Evolutionary conservation across 1,139 yeast genomes (phyloP).

Genomic region (Candida smagusa): DNA sequence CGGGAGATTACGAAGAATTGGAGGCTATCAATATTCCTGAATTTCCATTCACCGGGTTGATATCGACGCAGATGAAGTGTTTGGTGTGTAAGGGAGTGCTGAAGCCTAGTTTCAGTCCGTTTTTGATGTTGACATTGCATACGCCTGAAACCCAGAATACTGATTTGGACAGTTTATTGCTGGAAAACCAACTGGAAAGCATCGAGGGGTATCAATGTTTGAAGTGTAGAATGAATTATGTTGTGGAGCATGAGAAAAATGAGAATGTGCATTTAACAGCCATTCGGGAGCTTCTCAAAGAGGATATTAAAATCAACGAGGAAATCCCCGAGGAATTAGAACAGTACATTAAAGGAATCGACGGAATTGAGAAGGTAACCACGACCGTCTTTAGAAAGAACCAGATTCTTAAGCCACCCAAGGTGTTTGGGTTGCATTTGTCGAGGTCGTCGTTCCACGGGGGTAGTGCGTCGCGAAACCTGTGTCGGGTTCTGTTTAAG

Average conservation of each 20-base stretch:
- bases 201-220: constrained; percentile 82
- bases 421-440: constrained; percentile 68
- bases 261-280: constrained; percentile 15
- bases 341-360: constrained; percentile 44
- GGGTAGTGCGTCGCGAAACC: constrained; percentile 68
- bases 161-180: constrained; percentile 52
- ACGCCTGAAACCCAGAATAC: constrained; percentile 61
- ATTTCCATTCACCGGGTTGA: constrained; percentile 72
- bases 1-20: constrained; percentile 18
- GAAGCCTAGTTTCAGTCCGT: constrained; percentile 56
- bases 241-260: constrained; percentile 32
- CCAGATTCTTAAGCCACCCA: constrained; percentile 63
- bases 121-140: constrained; percentile 69
- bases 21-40: constrained; percentile 43
- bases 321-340: constrained; percentile 49
- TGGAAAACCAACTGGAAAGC: constrained; percentile 60
- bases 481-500: constrained; percentile 67
- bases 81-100: constrained; percentile 63
- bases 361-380: constrained; percentile 41
- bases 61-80: constrained; percentile 68
- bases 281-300: constrained; percentile 27
- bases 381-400: constrained; percentile 68
- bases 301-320: constrained; percentile 53
- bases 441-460: constrained; percentile 79
- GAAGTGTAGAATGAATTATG: constrained; percentile 56